Evolutionary conservation across 306 rosid genomes (phyloP).

Genomic region (Corylus heterophylla): DNA sequence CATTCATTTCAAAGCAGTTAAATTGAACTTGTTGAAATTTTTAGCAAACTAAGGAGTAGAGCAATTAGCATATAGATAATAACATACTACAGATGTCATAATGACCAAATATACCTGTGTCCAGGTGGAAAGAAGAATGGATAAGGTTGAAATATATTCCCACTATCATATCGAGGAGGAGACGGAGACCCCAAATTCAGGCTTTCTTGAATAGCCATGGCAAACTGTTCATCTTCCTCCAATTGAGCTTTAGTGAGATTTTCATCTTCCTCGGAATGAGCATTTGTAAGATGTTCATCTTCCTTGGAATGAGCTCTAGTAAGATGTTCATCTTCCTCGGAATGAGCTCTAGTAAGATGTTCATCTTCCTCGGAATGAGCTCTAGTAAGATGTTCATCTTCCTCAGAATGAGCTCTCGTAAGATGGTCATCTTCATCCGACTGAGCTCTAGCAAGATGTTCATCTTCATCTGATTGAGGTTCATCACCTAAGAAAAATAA

Average conservation of each 20-base stretch:
- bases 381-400: constrained; percentile 43
- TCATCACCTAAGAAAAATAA: constrained; percentile 48
- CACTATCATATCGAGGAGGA: constrained; percentile 52
- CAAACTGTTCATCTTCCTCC: constrained; percentile 95
- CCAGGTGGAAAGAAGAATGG: constrained; percentile 54
- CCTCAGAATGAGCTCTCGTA: constrained; percentile 45
- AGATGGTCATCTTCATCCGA: constrained; percentile 49
- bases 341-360: constrained; percentile 80
- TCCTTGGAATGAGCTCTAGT: constrained; percentile 30
- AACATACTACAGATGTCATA: constrained; percentile 19
- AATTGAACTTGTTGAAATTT: background rate
- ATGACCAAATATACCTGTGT: constrained; percentile 58
- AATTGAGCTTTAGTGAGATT: constrained; percentile 54
- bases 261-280: constrained; percentile 52
- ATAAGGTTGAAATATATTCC: constrained; percentile 58
- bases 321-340: constrained; percentile 44
- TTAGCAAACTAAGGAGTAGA: background rate
- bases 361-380: constrained; percentile 82
- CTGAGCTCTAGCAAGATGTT: constrained; percentile 31
- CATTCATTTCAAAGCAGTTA: background rate
- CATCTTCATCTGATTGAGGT: constrained; percentile 48
- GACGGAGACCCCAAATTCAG: constrained; percentile 61
- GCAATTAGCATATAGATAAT: background rate
- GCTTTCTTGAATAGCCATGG: constrained; percentile 92
- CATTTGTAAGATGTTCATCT: constrained; percentile 35